Conservation (phyloP, 495 filamentous ascomycete genomes). For the Neurospora cerealis region DNA sequence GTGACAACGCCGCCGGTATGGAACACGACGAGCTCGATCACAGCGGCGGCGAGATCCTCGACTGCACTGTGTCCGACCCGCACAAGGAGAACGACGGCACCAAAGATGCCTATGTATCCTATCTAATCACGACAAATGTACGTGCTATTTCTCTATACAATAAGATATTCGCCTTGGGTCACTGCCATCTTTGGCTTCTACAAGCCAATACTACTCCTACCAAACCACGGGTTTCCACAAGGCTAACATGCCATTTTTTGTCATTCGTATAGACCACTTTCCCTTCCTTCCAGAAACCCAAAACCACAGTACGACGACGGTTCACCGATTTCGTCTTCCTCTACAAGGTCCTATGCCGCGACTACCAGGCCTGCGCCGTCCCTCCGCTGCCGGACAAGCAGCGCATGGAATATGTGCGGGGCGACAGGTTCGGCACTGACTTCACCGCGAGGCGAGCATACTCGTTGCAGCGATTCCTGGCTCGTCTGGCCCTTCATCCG, state of each 20-base stretch:
- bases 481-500: constrained; percentile 78
- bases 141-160: constrained; percentile 14
- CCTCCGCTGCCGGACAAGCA: constrained; percentile 96
- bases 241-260: constrained; percentile 2
- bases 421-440: constrained; percentile 87
- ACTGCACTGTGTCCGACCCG: constrained; percentile 72
- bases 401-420: constrained; percentile 95
- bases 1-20: constrained; percentile 9
- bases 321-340: constrained; percentile 98
- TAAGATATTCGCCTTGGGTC: background rate
- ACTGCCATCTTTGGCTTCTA: background rate
- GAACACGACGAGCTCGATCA: constrained; percentile 47
- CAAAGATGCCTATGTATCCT: constrained; percentile 94
- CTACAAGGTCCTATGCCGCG: constrained; percentile 75
- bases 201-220: background rate
- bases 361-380: constrained; percentile 86
- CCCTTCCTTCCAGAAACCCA: constrained; percentile 73
- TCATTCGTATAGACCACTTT: constrained; percentile 68
- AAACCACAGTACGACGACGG: constrained; percentile 68
- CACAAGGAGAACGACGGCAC: constrained; percentile 95
- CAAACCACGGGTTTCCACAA: background rate
- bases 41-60: constrained; percentile 66
- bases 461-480: constrained; percentile 86
- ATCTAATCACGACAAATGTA: constrained; percentile 85
- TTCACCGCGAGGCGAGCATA: constrained; percentile 86